Base-by-base conservation (phyloP, 805 yeast species). In the Zygoascus bituminiphila region DNA sequence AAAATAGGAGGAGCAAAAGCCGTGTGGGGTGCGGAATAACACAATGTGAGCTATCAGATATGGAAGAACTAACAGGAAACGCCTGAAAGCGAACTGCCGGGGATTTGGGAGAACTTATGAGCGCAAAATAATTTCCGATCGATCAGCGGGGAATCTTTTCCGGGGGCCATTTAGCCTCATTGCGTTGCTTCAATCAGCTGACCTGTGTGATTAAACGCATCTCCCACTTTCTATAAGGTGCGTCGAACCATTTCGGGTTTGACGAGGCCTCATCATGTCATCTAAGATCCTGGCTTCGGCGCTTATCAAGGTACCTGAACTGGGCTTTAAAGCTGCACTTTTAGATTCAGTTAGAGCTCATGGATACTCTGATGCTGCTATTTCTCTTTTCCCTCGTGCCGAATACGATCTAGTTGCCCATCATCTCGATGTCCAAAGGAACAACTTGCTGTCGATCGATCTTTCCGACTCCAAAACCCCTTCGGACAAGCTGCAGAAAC, bases 351-450 rank as follows among this genome's bases (percentile, higher is more conserved):
- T 76, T 14, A 67, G 80, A 38, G 67, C 64, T 2, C 62, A 70
- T 54, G 73, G 75, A 5, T 74, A 75, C 57, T 68, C 76, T 43
- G 87, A 82, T 51, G 65, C 73, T n/a, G 67, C 73, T 8, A 67
- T 61, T 17, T 66, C 76, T 60, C 50, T 72, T 17, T 72, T 71
- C 53, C 63, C 66, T 4, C 57, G 63, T 36, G 79, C 80, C 3
- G 64, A 69, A 9, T 66, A 72, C 36, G 78, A 79, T 46, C 73
- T 84, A 51, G 74, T 80, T 45, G 76, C 72, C 62, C 74, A 77
- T 50, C 78, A 81, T 64, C 60, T 80, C 38, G 72, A 75, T 40
- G 70, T 72, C 63, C 65, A 50, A 47, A 54, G 53, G 58, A 57
- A 26, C 9, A 57, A 33, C 58, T 72, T 61, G 63, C 35, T 31